Conservation (phyloP, 1,284 basidiomycete genomes). For the Coniferiporia weirii region DNA sequence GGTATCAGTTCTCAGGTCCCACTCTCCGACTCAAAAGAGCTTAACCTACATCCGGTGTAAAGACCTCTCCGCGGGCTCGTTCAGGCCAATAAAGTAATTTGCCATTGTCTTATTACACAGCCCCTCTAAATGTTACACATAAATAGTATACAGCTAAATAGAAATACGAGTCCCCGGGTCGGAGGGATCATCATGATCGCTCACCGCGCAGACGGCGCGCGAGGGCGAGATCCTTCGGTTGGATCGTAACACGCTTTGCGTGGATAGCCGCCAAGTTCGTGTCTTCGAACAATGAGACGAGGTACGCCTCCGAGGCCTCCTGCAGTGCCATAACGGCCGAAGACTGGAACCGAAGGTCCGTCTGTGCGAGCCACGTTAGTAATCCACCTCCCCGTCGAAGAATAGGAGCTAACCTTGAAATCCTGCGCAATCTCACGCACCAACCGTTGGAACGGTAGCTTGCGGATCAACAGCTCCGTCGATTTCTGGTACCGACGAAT, state of each 20-base stretch:
- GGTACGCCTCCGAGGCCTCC: constrained; percentile 74
- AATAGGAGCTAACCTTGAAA: constrained; percentile 34
- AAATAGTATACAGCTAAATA: constrained; percentile 3
- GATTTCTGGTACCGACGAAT: constrained; percentile 83
- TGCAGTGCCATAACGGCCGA: constrained; percentile 73
- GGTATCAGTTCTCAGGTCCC: background rate
- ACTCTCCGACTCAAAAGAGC: constrained; percentile 5
- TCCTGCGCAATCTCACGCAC: constrained; percentile 54
- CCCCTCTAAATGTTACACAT: constrained; percentile 1
- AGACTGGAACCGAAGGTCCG: constrained; percentile 72
- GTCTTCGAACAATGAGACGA: constrained; percentile 74
- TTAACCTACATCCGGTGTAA: background rate
- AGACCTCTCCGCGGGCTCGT: too few species aligned
- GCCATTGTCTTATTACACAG: background rate
- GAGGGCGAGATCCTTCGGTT: constrained; percentile 69
- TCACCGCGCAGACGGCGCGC: constrained; percentile 56
- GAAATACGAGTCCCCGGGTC: background rate
- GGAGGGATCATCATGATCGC: constrained; percentile 22
- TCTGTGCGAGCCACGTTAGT: constrained; percentile 36
- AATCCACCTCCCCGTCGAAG: background rate
- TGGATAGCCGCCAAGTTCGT: constrained; percentile 72
- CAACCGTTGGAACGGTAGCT: constrained; percentile 75
- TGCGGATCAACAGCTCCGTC: constrained; percentile 74
- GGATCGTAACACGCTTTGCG: constrained; percentile 70
- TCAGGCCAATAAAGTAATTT: background rate